Evolutionary conservation across 2,329 filamentous ascomycete genomes (phyloP).

Genomic region (Chalaropsis thielavioides): DNA sequence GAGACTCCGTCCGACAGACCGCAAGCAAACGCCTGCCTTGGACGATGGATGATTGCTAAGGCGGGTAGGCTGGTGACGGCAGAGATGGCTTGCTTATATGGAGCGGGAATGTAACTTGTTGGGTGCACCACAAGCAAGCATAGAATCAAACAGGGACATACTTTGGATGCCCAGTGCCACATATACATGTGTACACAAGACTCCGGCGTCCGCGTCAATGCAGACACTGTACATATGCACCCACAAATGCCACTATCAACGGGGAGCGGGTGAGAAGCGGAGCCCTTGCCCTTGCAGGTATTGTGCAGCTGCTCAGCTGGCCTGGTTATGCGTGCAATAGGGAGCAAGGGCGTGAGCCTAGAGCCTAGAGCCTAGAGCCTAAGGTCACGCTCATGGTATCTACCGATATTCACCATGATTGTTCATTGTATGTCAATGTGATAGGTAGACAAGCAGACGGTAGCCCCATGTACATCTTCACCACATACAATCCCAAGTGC

Average conservation of each 20-base stretch:
- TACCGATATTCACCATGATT: neutral
- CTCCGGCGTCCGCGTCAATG: too few relatives aligned
- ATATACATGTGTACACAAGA: too few relatives aligned
- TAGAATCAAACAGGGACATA: too few relatives aligned
- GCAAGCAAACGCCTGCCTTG: too few relatives aligned
- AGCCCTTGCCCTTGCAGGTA: neutral
- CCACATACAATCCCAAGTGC: neutral
- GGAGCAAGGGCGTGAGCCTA: neutral
- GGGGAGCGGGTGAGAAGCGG: neutral
- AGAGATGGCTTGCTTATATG: too few relatives aligned
- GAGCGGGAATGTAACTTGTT: too few relatives aligned
- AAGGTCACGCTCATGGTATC: neutral
- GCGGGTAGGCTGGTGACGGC: too few relatives aligned
- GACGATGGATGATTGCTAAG: too few relatives aligned
- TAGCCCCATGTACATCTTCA: neutral
- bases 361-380: neutral
- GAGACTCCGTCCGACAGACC: too few relatives aligned
- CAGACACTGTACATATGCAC: neutral
- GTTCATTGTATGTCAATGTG: neutral
- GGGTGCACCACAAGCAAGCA: too few relatives aligned
- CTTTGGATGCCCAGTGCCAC: too few relatives aligned
- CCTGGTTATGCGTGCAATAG: neutral
- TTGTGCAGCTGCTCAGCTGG: neutral
- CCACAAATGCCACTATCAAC: neutral
- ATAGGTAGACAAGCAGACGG: neutral